These are phyloP conservation scores for Stephania japonica DNA, from an alignment of 164 flowering plant genomes.

Conservation along the genomic window DNA sequence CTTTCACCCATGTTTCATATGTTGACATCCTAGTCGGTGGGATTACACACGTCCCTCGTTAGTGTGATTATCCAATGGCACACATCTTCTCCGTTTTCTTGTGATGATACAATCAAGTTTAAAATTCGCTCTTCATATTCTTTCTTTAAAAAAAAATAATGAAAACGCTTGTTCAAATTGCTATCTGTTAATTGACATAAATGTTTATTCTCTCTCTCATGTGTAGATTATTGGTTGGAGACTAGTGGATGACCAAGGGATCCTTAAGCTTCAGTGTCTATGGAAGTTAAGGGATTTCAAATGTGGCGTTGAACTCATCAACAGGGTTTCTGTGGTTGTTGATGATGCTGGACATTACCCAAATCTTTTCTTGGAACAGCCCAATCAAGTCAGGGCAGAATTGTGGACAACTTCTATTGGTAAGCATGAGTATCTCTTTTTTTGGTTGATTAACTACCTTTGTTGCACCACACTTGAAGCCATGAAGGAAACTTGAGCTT, in stretches of 20 bases:
- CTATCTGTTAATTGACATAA: not conserved
- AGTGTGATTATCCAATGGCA: too few relatives aligned
- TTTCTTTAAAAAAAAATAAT: too few relatives aligned
- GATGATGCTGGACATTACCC: constrained; percentile 70
- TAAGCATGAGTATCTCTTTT: constrained; percentile 16
- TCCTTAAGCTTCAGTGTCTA: constrained; percentile 56
- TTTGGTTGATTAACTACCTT: not conserved
- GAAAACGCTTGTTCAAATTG: not conserved
- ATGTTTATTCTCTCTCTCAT: not conserved
- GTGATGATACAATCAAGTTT: too few relatives aligned
- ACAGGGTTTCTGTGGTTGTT: constrained; percentile 49
- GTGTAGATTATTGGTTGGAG: constrained; percentile 90
- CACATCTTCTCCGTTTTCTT: too few relatives aligned
- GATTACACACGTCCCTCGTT: too few relatives aligned
- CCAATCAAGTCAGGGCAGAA: constrained; percentile 76
- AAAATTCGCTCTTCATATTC: not conserved
- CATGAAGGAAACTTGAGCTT: not conserved
- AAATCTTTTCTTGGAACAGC: constrained; percentile 54
- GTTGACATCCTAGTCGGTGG: too few relatives aligned
- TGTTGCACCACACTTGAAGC: not conserved
- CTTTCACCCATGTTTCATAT: too few relatives aligned
- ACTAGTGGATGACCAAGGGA: constrained; percentile 48
- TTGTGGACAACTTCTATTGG: constrained; percentile 78
- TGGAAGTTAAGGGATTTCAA: constrained; percentile 79
- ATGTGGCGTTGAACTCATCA: constrained; percentile 66